A percentile compares a stretch with the other conserved stretches of the same genome.
Conservation (phyloP, 768 basidiomycete species). For the Pulveroboletus sp. region DNA sequence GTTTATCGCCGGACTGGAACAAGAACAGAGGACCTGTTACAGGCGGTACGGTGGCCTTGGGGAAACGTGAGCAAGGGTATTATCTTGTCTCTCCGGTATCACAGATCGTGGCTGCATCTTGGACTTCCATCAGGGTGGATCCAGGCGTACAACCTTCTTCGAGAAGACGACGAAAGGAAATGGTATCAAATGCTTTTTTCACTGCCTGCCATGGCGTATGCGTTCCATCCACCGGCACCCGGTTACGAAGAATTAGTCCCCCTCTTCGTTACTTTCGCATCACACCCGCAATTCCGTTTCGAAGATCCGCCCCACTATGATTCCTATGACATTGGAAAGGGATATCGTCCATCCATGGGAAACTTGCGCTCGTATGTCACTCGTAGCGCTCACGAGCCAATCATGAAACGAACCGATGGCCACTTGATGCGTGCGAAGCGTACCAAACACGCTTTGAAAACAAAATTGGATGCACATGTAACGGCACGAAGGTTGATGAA, state of each 20-base stretch:
- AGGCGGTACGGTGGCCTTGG: conserved; percentile 6
- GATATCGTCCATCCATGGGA: not conserved
- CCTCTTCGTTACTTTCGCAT: conserved; percentile 30
- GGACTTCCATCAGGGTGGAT: conserved; percentile 21
- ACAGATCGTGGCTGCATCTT: conserved; percentile 22
- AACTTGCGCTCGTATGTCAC: not conserved
- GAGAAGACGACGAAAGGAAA: conserved; percentile 4
- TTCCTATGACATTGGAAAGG: not conserved
- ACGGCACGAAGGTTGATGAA: conserved; percentile 3
- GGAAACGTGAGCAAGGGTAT: not conserved
- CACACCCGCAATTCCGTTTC: conserved; percentile 8
- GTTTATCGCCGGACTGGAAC: no score
- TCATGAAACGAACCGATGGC: no score
- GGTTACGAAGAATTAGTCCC: conserved; percentile 13
- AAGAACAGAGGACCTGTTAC: no score
- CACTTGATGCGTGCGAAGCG: not conserved
- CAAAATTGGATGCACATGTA: not conserved
- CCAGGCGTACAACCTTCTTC: conserved; percentile 24
- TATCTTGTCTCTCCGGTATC: conserved; percentile 17
- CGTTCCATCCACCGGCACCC: conserved; percentile 17
- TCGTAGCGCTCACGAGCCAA: not conserved
- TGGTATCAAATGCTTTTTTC: conserved; percentile 26
- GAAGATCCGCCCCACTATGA: conserved; percentile 13
- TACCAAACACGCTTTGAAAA: not conserved
- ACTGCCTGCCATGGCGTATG: conserved; percentile 29